Percentiles rank a stretch among this genome's conserved stretches.
Evolutionary conservation across 305 asterid genomes (phyloP).

Genomic region (Fraxinus platypoda): DNA sequence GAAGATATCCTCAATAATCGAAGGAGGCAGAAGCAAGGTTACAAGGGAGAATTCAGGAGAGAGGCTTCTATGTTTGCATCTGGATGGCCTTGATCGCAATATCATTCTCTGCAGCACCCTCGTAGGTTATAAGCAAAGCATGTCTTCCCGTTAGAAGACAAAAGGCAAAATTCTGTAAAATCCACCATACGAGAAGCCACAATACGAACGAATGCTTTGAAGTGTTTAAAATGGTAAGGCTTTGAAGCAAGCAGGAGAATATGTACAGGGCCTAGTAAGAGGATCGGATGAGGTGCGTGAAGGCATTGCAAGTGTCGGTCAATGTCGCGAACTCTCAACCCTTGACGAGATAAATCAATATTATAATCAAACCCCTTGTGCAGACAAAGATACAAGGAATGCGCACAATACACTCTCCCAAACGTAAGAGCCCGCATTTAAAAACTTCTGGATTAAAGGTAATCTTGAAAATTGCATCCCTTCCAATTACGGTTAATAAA

Average conservation of each 20-base stretch:
- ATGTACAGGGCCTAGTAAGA: not conserved
- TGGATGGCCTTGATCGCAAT: not conserved
- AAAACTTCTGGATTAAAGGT: not conserved
- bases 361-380: too few relatives aligned
- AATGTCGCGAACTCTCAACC: too few relatives aligned
- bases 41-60: not conserved
- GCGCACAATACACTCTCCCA: not conserved
- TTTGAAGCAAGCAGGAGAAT: not conserved
- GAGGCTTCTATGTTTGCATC: not conserved
- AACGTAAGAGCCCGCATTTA: not conserved
- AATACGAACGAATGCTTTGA: not conserved
- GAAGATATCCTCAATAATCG: not conserved
- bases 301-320: too few relatives aligned
- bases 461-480: not conserved
- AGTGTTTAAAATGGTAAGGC: not conserved
- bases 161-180: not conserved
- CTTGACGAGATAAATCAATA: too few relatives aligned
- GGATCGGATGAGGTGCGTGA: not conserved
- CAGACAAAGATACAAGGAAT: not conserved
- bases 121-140: not conserved
- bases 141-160: not conserved
- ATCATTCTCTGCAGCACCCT: not conserved
- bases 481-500: not conserved
- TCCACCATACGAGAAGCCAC: too few relatives aligned
- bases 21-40: not conserved